Conservation (phyloP, 31 red algal genomes). For the Endocladia muricata region DNA sequence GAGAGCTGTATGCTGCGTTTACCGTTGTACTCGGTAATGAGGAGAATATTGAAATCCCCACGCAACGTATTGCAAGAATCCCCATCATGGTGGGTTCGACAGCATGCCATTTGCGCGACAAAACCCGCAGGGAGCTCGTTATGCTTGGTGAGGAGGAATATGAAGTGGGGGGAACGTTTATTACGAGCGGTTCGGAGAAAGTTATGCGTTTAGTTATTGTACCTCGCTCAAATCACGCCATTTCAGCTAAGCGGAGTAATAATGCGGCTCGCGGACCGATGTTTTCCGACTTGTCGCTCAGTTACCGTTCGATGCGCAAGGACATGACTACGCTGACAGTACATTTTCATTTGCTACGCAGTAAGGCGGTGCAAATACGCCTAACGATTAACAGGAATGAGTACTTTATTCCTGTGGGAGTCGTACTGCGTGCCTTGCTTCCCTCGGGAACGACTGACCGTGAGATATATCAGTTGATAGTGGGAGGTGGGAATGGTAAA, state of each 20-base stretch:
- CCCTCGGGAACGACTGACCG: conserved; percentile 72
- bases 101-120: conserved; percentile 68
- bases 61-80: conserved; percentile 59
- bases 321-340: conserved; percentile 68
- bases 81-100: conserved; percentile 81
- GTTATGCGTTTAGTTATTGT: conserved; percentile 78
- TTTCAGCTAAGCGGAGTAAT: conserved; percentile 53
- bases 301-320: conserved; percentile 64
- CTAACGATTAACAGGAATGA: conserved; percentile 60
- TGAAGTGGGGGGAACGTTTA: conserved; percentile 61
- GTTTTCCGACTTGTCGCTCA: conserved; percentile 63
- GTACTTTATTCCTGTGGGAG: conserved; percentile 83
- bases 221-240: conserved; percentile 78
- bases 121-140: conserved; percentile 42
- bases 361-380: conserved; percentile 56
- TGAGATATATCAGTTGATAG: conserved; percentile 67
- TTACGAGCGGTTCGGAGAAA: conserved; percentile 90
- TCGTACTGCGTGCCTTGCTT: conserved; percentile 65
- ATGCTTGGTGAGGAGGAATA: conserved; percentile 84
- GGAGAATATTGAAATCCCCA: conserved; percentile 27
- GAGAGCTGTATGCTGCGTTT: conserved; percentile 36
- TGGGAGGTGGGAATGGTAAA: conserved; percentile 51
- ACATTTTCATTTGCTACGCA: conserved; percentile 76
- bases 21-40: conserved; percentile 29
- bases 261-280: conserved; percentile 59